Percentiles rank a stretch among this genome's conserved stretches.
phyloP scores from a whole-genome alignment of 345 rosid genomes.

The Cochlearia excelsa region DNA sequence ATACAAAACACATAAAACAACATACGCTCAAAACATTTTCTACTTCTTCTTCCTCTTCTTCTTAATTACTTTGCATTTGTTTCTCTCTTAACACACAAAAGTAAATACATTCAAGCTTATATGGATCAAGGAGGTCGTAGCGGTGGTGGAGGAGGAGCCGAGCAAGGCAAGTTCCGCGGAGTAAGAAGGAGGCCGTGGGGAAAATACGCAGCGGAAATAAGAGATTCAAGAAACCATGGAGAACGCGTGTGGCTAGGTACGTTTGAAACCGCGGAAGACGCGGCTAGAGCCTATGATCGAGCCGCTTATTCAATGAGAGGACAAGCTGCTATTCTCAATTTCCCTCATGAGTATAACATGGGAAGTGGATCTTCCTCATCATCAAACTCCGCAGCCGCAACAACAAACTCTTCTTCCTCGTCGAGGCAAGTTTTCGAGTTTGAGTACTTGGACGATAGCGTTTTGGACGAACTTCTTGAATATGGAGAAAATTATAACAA shows the following conservation, averaged over 20 bases:
- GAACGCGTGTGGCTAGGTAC: constrained; percentile 86
- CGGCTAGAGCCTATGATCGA: constrained; percentile 83
- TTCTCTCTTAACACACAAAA: constrained; percentile 5
- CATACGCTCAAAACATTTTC: constrained; percentile 22
- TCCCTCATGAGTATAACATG: constrained; percentile 66
- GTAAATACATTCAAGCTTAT: not conserved
- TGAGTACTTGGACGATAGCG: constrained; percentile 66
- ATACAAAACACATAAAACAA: constrained; percentile 17
- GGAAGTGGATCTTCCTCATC: constrained; percentile 32
- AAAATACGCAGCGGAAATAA: constrained; percentile 79
- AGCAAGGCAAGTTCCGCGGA: constrained; percentile 55
- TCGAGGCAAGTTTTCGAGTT: constrained; percentile 64
- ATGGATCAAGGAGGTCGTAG: constrained; percentile 37
- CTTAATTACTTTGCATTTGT: not conserved
- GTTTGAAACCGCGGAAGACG: constrained; percentile 75
- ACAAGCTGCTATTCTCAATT: constrained; percentile 73
- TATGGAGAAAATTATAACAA: constrained; percentile 26
- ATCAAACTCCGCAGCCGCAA: not conserved
- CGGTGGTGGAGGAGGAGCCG: constrained; percentile 36
- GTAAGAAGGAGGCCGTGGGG: constrained; percentile 91
- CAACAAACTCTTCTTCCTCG: constrained; percentile 36
- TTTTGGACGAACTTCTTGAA: constrained; percentile 74
- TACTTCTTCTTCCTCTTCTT: constrained; percentile 5
- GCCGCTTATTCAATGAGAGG: constrained; percentile 78
- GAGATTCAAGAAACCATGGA: constrained; percentile 70